A percentile compares a stretch with the other conserved stretches of the same genome.
These are phyloP conservation scores for Paxillus rubicundulus DNA, from an alignment of 768 basidiomycete species.

Conservation along the genomic window DNA sequence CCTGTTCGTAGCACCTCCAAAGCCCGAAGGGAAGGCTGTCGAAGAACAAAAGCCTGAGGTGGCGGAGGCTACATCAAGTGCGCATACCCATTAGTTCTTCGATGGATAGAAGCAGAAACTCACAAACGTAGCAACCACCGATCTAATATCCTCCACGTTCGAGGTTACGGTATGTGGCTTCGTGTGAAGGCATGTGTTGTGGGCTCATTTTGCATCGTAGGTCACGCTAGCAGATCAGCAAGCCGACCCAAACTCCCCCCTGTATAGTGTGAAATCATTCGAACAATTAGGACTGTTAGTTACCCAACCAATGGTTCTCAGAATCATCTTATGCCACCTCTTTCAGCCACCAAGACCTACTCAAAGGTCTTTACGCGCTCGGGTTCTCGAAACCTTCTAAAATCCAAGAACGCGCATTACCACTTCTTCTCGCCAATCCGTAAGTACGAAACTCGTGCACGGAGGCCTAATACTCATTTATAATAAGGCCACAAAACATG, in stretches of 20 bases:
- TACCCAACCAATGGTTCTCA: neutral
- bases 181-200: neutral
- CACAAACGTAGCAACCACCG: slow-evolving; percentile 36
- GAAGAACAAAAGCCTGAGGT: slow-evolving; percentile 24
- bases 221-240: slow-evolving; percentile 97
- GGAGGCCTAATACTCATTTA: neutral
- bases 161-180: slow-evolving; percentile 66
- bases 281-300: slow-evolving; percentile 93
- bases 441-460: slow-evolving; percentile 37
- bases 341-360: slow-evolving; percentile 75
- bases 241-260: slow-evolving; percentile 90
- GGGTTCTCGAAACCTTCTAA: slow-evolving; percentile 98
- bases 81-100: slow-evolving; percentile 3
- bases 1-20: slow-evolving; percentile 5
- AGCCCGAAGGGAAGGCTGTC: slow-evolving; percentile 28
- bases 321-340: neutral
- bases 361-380: slow-evolving; percentile 93
- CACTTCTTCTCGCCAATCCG: slow-evolving; percentile 88
- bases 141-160: slow-evolving; percentile 77
- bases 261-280: slow-evolving; percentile 91
- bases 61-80: slow-evolving; percentile 20
- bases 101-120: neutral
- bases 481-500: slow-evolving; percentile 88
- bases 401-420: slow-evolving; percentile 96
- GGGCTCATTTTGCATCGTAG: slow-evolving; percentile 37